Evolutionary conservation across 2,329 filamentous ascomycete genomes (phyloP).

Genomic region (Pseudocercospora eumusae): DNA sequence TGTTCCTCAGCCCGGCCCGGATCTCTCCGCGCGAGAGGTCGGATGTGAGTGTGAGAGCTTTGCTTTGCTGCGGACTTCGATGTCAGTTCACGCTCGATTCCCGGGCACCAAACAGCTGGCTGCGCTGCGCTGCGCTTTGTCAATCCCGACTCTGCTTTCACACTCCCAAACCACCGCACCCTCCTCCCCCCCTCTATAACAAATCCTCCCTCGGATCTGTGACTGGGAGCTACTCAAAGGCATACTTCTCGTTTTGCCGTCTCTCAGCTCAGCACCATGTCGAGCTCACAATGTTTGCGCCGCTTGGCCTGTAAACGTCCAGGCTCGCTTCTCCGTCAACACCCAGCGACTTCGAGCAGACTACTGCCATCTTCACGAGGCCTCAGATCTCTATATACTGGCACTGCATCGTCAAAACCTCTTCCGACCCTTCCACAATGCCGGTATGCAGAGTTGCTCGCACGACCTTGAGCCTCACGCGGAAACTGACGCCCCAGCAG

Average conservation of each 20-base stretch:
- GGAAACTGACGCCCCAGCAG: slow-evolving; percentile 31
- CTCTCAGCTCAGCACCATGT: slow-evolving; percentile 36
- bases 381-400: slow-evolving; percentile 30
- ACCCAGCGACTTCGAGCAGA: slow-evolving; percentile 30
- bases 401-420: slow-evolving; percentile 27
- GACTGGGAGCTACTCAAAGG: slow-evolving; percentile 33
- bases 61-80: neutral
- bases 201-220: slow-evolving; percentile 8
- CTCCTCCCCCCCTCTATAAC: slow-evolving; percentile 17
- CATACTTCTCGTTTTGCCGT: slow-evolving; percentile 27
- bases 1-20: slow-evolving; percentile 7
- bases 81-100: neutral
- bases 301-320: slow-evolving; percentile 37
- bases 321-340: slow-evolving; percentile 35
- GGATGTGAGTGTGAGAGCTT: neutral
- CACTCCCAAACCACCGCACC: slow-evolving; percentile 12
- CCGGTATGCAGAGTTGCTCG: slow-evolving; percentile 23
- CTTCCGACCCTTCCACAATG: slow-evolving; percentile 24
- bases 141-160: neutral
- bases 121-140: neutral
- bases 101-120: neutral
- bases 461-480: slow-evolving; percentile 4
- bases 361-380: slow-evolving; percentile 28
- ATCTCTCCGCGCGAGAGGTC: neutral
- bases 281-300: slow-evolving; percentile 44